These are phyloP conservation scores for Saccharomyces hybrid DNA, from an alignment of 1,139 yeast species.

Conservation along the genomic window DNA sequence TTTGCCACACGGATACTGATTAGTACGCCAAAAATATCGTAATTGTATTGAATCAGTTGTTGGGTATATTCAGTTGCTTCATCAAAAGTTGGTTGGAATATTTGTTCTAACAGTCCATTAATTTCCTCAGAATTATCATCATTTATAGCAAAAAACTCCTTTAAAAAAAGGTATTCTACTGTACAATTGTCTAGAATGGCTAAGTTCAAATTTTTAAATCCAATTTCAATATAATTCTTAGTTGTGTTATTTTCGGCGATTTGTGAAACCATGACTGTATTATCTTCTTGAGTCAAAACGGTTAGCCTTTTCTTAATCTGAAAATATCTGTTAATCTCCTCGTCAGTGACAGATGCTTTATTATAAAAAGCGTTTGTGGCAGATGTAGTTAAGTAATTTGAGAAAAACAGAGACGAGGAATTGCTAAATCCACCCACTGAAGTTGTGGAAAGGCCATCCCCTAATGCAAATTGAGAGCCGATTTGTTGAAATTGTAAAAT, in stretches of 20 bases:
- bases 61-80: constrained; percentile 46
- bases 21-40: constrained; percentile 71
- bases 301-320: constrained; percentile 51
- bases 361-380: constrained; percentile 2
- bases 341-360: constrained; percentile 12
- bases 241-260: constrained; percentile 73
- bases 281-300: constrained; percentile 45
- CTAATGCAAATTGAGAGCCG: constrained; percentile 39
- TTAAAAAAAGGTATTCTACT: constrained; percentile 68
- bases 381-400: constrained; percentile 19
- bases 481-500: constrained; percentile 47
- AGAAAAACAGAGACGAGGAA: constrained; percentile 15
- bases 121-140: constrained; percentile 35
- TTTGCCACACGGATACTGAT: constrained; percentile 72
- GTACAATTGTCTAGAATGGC: constrained; percentile 71
- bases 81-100: constrained; percentile 47
- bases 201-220: constrained; percentile 63
- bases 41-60: constrained; percentile 43
- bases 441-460: constrained; percentile 23
- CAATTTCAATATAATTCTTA: constrained; percentile 62
- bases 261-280: constrained; percentile 70
- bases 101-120: constrained; percentile 38
- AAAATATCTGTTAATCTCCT: constrained; percentile 39
- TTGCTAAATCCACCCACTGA: constrained; percentile 12
- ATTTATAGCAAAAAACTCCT: constrained; percentile 54